These are phyloP conservation scores for Arthroderma uncinatum DNA, from an alignment of 2,329 filamentous ascomycete species.

Conservation along the genomic window DNA sequence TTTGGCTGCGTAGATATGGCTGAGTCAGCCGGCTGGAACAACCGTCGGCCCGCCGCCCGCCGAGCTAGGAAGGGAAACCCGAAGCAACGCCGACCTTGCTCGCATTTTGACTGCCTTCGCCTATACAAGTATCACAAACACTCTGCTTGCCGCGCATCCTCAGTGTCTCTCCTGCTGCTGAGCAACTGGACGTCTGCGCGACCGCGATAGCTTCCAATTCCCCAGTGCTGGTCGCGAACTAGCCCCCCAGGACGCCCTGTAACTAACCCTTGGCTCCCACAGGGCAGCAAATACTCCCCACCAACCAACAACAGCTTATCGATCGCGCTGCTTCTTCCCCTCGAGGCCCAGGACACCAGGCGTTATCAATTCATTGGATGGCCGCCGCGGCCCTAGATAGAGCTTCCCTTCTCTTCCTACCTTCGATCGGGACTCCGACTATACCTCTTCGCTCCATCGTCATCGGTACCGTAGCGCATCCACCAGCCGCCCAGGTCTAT, in stretches of 20 bases:
- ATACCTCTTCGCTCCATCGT: background rate
- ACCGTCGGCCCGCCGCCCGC: background rate
- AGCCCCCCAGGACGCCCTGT: background rate
- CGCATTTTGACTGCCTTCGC: background rate
- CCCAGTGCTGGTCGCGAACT: background rate
- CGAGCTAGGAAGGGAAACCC: background rate
- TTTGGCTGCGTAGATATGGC: background rate
- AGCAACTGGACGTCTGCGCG: background rate
- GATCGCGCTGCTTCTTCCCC: background rate
- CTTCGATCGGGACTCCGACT: background rate
- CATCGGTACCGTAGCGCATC: background rate
- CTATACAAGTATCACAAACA: slow-evolving; percentile 1
- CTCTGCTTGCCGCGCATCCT: background rate
- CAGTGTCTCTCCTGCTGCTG: background rate
- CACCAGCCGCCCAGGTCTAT: background rate
- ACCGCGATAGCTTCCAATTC: background rate
- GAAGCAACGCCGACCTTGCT: background rate
- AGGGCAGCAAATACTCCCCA: background rate
- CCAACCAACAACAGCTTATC: slow-evolving; percentile 5
- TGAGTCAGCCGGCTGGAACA: background rate
- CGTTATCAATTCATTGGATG: slow-evolving; percentile 3
- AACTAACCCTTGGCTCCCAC: background rate
- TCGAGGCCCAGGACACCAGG: background rate
- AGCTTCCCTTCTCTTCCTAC: background rate
- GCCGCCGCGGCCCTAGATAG: background rate